Conservation (phyloP, 495 filamentous ascomycete genomes). For the Penicillium turbatum region DNA sequence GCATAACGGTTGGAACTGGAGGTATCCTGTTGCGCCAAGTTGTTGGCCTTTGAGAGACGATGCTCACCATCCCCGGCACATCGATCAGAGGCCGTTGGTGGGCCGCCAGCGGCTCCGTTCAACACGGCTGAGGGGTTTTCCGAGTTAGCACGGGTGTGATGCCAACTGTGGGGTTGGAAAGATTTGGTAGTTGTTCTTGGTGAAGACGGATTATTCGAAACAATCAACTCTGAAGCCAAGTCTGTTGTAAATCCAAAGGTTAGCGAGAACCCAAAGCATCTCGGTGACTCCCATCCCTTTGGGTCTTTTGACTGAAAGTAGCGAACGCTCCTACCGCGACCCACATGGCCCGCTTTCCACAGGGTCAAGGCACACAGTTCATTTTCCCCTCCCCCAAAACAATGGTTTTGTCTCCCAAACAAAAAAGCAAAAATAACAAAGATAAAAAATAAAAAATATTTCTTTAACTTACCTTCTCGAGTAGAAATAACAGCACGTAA, state of each 20-base stretch:
- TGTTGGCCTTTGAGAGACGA: constrained; percentile 31
- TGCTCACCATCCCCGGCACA: constrained; percentile 37
- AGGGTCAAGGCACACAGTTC: constrained; percentile 25
- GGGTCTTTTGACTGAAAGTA: constrained; percentile 22
- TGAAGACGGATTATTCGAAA: constrained; percentile 14
- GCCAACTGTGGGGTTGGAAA: constrained; percentile 26
- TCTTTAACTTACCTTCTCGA: constrained; percentile 58
- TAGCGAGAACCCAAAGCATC: neutral
- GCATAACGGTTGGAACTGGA: constrained; percentile 40
- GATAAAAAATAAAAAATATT: neutral
- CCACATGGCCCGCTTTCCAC: constrained; percentile 25
- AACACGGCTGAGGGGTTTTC: constrained; percentile 29
- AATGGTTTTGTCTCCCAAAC: constrained; percentile 12
- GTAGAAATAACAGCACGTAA: constrained; percentile 62
- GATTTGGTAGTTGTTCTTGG: constrained; percentile 24
- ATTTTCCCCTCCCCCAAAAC: neutral
- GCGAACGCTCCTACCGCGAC: constrained; percentile 34
- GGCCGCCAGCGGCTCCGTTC: constrained; percentile 37
- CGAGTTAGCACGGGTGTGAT: constrained; percentile 38
- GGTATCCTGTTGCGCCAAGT: constrained; percentile 34
- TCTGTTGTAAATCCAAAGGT: constrained; percentile 5
- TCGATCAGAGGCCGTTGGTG: constrained; percentile 28
- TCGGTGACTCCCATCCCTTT: no score
- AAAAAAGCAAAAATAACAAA: neutral
- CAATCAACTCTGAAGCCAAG: constrained; percentile 16